These are phyloP conservation scores for Penicillium olsonii DNA, from an alignment of 2,329 filamentous ascomycete genomes.

Conservation along the genomic window DNA sequence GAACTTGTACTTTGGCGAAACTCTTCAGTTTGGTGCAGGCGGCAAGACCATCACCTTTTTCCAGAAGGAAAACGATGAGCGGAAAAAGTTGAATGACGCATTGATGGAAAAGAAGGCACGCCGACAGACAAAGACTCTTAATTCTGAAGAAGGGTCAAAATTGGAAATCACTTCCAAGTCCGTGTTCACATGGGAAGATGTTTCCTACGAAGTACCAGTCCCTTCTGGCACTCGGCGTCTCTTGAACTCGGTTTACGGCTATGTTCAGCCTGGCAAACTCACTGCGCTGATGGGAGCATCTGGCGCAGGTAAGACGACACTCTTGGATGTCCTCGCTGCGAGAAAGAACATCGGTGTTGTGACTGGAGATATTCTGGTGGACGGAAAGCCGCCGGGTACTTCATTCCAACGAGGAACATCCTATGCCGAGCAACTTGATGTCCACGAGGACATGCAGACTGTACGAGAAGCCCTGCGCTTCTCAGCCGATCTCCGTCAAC, in stretches of 20 bases:
- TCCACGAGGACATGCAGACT: constrained; percentile 63
- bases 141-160: constrained; percentile 44
- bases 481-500: constrained; percentile 64
- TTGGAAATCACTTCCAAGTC: constrained; percentile 57
- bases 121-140: constrained; percentile 35
- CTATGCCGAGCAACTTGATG: constrained; percentile 67
- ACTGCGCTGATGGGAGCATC: constrained; percentile 56
- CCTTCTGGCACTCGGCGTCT: constrained; percentile 48
- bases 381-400: constrained; percentile 58
- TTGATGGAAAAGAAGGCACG: constrained; percentile 43
- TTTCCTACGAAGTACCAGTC: constrained; percentile 54
- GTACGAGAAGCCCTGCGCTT: constrained; percentile 69
- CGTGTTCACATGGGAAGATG: constrained; percentile 56
- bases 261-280: constrained; percentile 51
- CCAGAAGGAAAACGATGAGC: constrained; percentile 41
- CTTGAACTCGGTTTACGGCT: constrained; percentile 51
- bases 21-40: constrained; percentile 41
- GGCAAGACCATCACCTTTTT: constrained; percentile 46
- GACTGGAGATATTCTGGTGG: constrained; percentile 62
- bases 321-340: constrained; percentile 73
- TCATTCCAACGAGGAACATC: constrained; percentile 65
- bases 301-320: constrained; percentile 81
- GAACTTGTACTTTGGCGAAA: constrained; percentile 44
- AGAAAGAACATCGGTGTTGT: constrained; percentile 67
- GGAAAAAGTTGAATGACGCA: constrained; percentile 38